phyloP scores from a whole-genome alignment of 2,329 filamentous ascomycete species.

The Fusarium transvaalense region DNA sequence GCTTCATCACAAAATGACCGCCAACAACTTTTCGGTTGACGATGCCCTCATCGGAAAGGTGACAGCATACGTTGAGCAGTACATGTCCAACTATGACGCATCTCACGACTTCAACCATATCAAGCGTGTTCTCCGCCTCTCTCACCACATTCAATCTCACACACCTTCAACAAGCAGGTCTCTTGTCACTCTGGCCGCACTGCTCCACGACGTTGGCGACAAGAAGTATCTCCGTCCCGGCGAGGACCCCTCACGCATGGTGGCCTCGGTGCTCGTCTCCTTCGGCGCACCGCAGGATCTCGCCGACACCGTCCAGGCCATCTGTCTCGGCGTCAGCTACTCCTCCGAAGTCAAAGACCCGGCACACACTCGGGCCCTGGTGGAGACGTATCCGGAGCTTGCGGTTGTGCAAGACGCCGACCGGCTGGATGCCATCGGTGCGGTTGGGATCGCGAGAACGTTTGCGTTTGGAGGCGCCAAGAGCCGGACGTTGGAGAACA shows the following conservation, averaged over 20 bases:
- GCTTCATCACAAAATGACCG: slow-evolving; percentile 39
- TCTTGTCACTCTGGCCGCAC: slow-evolving; percentile 75
- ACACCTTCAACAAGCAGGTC: slow-evolving; percentile 58
- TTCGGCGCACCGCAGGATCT: slow-evolving; percentile 69
- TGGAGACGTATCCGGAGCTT: slow-evolving; percentile 70
- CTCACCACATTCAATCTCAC: slow-evolving; percentile 71
- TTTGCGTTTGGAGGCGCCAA: slow-evolving; percentile 76
- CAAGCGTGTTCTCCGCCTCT: slow-evolving; percentile 79
- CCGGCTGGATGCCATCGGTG: slow-evolving; percentile 89
- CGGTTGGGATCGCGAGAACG: slow-evolving; percentile 81
- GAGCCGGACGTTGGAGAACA: slow-evolving; percentile 69
- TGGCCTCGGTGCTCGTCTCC: slow-evolving; percentile 66
- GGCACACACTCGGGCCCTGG: slow-evolving; percentile 67
- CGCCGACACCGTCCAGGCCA: slow-evolving; percentile 74
- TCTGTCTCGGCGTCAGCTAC: slow-evolving; percentile 84
- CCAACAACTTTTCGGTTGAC: slow-evolving; percentile 46
- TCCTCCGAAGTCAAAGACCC: slow-evolving; percentile 78
- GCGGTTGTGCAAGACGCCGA: slow-evolving; percentile 94
- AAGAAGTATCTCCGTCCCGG: slow-evolving; percentile 78
- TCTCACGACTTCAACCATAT: slow-evolving; percentile 93
- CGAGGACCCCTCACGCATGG: slow-evolving; percentile 68
- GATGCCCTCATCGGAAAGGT: slow-evolving; percentile 66
- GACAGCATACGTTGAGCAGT: slow-evolving; percentile 73
- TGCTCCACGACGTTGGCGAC: slow-evolving; percentile 92
- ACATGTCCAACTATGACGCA: slow-evolving; percentile 83